Evolutionary conservation across 495 filamentous ascomycete genomes (phyloP).

Genomic region (Parathielavia hyrcaniae): DNA sequence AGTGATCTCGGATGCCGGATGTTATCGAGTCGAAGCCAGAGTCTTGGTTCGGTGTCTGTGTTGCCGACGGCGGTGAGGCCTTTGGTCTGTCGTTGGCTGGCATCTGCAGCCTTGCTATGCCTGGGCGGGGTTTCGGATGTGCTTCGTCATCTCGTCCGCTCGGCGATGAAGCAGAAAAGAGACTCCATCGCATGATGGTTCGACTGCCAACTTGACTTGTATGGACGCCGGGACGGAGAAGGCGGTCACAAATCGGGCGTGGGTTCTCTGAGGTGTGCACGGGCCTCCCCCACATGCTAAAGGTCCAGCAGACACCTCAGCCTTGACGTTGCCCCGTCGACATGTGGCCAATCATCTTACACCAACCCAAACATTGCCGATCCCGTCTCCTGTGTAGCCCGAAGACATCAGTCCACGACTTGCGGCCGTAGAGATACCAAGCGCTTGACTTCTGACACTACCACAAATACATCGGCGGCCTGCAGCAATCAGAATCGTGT

Average conservation of each 20-base stretch:
- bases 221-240: neutral
- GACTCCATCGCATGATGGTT: slow-evolving; percentile 28
- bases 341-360: too few species aligned
- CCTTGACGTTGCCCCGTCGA: too few species aligned
- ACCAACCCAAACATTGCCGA: too few species aligned
- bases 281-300: too few species aligned
- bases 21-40: slow-evolving; percentile 24
- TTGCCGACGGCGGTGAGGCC: slow-evolving; percentile 15
- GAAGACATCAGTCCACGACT: too few species aligned
- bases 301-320: neutral
- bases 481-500: too few species aligned
- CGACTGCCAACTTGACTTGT: neutral
- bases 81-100: slow-evolving; percentile 33
- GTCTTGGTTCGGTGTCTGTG: slow-evolving; percentile 46
- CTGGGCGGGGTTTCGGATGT: neutral
- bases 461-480: too few species aligned
- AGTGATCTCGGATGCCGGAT: slow-evolving; percentile 46
- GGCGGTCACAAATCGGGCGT: slow-evolving; percentile 4
- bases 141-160: slow-evolving; percentile 12
- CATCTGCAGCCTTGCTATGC: slow-evolving; percentile 5
- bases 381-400: too few species aligned
- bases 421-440: too few species aligned
- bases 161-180: slow-evolving; percentile 16
- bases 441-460: too few species aligned
- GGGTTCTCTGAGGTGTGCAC: neutral